Evolutionary conservation across 352 stramenopile genomes (phyloP), one percentile per base, ranked within the genome.

Genomic region (Phytophthora hibernalis): DNA sequence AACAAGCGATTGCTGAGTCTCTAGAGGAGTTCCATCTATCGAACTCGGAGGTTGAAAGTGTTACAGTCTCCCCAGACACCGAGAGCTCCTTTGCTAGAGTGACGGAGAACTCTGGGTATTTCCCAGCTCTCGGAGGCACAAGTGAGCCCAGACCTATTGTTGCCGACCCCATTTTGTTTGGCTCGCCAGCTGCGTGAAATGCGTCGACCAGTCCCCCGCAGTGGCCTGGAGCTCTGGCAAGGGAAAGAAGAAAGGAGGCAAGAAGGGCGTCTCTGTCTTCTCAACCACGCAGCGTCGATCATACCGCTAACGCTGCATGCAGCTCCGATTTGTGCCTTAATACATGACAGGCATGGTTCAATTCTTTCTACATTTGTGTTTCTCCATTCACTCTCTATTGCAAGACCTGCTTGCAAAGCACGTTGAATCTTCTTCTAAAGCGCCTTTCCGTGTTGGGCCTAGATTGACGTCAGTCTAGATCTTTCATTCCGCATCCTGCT

Each of bases 81-180:
- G 80, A 91, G 31, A 72, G 70, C 6, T 92, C 86, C 1, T 95
- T 93, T 56, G 86, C 84, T 35, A 73, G 71, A 38, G 80, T 92
- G 58, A 95, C 84, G 37, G 68, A 85, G 20, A 82, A 93, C 22
- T 92, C 79, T 15, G 86, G 86, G 15, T 93, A 91, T 65, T 93
- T 89, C 52, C 86, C 86, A 11, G 73, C 72, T 8, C 65, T 95
- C 2, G 79, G 79, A 26, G 58, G n/a, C 24, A n/a, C n/a, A n/a
- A n/a, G n/a, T n/a, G 55, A 75, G 7, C 33, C 40, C 6, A 70
- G 47, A 12, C 16, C 35, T 22, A 28, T 61, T 37, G 10, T 20
- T 28, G 31, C 42, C 8, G 52, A 72, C 26, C n/a, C 61, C 11
- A 65, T 54, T n/a, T 42, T 50, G 1, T 76, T 74, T 56, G 58